These are phyloP conservation scores for Flaveria bidentis DNA, from an alignment of 129 eudicot genomes.

Conservation along the genomic window DNA sequence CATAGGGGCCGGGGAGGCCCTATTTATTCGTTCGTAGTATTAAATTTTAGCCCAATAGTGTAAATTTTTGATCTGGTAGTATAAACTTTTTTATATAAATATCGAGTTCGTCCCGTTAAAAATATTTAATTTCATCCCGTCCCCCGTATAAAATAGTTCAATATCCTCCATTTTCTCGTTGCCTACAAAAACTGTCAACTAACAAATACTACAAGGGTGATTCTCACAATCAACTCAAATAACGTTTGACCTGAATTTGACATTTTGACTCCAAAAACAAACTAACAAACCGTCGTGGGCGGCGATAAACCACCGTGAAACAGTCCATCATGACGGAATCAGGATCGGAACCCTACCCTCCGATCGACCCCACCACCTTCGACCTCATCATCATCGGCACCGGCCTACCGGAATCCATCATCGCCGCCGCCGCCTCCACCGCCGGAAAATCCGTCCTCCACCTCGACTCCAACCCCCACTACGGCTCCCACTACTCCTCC, in stretches of 20 bases:
- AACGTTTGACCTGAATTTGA: not conserved
- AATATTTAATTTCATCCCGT: too few relatives aligned
- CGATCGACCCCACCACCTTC: conserved; percentile 77
- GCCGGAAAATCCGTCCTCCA: conserved; percentile 83
- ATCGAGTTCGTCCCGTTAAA: too few relatives aligned
- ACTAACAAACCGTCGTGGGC: not conserved
- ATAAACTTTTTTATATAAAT: too few relatives aligned
- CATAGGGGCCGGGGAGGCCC: too few relatives aligned
- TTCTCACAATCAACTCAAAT: not conserved
- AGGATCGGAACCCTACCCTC: conserved; percentile 50
- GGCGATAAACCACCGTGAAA: not conserved
- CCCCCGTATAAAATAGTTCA: too few relatives aligned
- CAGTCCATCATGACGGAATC: conserved; percentile 31
- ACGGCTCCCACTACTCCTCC: conserved; percentile 79
- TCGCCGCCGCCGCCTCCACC: conserved; percentile 90
- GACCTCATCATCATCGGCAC: conserved; percentile 87
- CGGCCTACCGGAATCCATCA: conserved; percentile 70
- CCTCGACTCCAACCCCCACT: conserved; percentile 79
- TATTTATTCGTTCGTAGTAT: too few relatives aligned
- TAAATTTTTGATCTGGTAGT: too few relatives aligned
- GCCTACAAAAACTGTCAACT: too few relatives aligned
- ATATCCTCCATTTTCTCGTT: too few relatives aligned
- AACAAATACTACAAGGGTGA: too few relatives aligned
- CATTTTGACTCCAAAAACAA: not conserved
- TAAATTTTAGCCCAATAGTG: too few relatives aligned